Evolutionary conservation across 139 green algal genomes (phyloP).

Genomic region (Coelastrella sp.): DNA sequence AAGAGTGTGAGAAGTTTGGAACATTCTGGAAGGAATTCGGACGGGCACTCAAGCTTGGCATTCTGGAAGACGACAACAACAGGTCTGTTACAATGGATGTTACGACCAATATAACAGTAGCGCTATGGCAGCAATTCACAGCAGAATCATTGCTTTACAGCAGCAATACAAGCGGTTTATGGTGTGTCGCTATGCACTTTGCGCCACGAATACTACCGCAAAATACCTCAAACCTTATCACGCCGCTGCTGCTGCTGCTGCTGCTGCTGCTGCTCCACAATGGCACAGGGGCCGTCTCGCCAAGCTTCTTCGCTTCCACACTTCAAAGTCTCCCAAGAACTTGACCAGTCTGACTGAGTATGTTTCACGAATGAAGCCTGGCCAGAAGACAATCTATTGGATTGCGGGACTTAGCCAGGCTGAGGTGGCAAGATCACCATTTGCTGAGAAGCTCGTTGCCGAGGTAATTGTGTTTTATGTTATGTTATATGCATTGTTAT

Average conservation of each 20-base stretch:
- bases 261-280: background rate
- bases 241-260: conserved; percentile 4
- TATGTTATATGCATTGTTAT: too few relatives aligned
- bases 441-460: conserved; percentile 66
- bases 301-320: conserved; percentile 90
- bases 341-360: conserved; percentile 86
- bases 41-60: conserved; percentile 94
- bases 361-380: conserved; percentile 91
- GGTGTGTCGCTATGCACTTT: too few relatives aligned
- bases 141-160: background rate
- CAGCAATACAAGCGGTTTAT: background rate
- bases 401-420: conserved; percentile 72
- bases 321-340: conserved; percentile 80
- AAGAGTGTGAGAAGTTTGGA: conserved; percentile 76
- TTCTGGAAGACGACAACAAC: conserved; percentile 97
- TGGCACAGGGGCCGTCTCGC: conserved; percentile 62
- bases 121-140: background rate
- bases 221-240: too few relatives aligned
- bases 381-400: conserved; percentile 98
- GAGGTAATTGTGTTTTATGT: background rate
- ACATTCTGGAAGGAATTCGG: conserved; percentile 95
- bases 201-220: too few relatives aligned
- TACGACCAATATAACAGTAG: too few relatives aligned
- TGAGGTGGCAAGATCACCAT: conserved; percentile 85
- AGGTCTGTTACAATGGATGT: too few relatives aligned